Percentiles rank a stretch among this genome's conserved stretches.
phyloP scores from a whole-genome alignment of 192 early-diverging fungal species.

The Coemansia reversa region DNA sequence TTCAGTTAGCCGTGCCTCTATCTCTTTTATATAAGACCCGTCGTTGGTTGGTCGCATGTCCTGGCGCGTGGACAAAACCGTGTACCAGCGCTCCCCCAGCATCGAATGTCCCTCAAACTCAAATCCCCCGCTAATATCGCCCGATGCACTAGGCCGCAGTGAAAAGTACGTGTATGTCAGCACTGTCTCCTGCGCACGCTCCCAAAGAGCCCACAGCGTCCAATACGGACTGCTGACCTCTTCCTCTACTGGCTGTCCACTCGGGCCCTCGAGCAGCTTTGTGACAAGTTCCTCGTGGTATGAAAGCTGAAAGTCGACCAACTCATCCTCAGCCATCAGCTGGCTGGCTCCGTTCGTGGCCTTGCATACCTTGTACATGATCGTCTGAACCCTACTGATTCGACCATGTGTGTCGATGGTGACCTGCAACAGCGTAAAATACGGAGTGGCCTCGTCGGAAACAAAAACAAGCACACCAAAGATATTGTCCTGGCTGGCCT shows the following conservation, averaged over 20 bases:
- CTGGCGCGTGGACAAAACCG: conserved; percentile 31
- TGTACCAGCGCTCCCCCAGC: conserved; percentile 50
- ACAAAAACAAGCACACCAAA: conserved; percentile 56
- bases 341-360: conserved; percentile 45
- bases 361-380: conserved; percentile 51
- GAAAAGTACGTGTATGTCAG: conserved; percentile 46
- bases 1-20: conserved; percentile 33
- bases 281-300: conserved; percentile 26
- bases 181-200: conserved; percentile 36
- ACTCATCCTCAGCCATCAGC: conserved; percentile 53
- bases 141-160: conserved; percentile 15
- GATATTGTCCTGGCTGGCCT: conserved; percentile 7
- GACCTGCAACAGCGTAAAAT: conserved; percentile 46
- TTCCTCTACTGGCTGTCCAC: conserved; percentile 21
- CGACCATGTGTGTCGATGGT: conserved; percentile 22
- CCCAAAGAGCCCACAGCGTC: conserved; percentile 55
- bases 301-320: conserved; percentile 42
- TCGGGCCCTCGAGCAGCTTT: conserved; percentile 22
- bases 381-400: conserved; percentile 24
- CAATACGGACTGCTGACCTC: conserved; percentile 28
- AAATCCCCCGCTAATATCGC: conserved; percentile 7
- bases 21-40: conserved; percentile 35
- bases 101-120: conserved; percentile 35
- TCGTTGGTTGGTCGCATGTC: conserved; percentile 24
- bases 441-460: conserved; percentile 48